phyloP scores from a whole-genome alignment of 2,329 filamentous ascomycete species.

The Aspergillus tanneri region DNA sequence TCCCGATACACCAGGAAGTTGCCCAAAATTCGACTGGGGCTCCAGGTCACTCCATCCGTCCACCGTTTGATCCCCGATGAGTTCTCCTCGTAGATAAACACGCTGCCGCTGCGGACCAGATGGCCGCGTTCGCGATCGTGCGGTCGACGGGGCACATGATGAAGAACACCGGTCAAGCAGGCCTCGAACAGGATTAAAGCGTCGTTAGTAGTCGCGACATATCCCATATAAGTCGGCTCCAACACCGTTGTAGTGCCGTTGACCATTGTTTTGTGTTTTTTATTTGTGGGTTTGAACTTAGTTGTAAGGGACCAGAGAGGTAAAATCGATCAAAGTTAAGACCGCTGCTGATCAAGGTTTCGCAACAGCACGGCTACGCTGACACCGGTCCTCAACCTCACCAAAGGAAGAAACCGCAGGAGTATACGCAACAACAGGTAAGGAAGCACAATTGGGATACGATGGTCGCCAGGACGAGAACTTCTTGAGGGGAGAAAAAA shows the following conservation, averaged over 20 bases:
- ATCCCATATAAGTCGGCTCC: conserved; percentile 65
- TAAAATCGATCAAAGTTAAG: conserved; percentile 24
- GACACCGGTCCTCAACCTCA: neutral
- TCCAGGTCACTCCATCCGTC: conserved; percentile 92
- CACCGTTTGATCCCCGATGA: conserved; percentile 89
- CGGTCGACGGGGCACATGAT: conserved; percentile 77
- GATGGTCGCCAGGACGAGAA: conserved; percentile 3
- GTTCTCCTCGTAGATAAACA: conserved; percentile 91
- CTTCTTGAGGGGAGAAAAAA: conserved; percentile 6
- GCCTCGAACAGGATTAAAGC: conserved; percentile 79
- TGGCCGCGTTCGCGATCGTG: conserved; percentile 77
- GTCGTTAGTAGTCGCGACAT: conserved; percentile 68
- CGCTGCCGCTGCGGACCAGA: conserved; percentile 77
- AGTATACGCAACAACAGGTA: neutral
- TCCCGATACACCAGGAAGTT: conserved; percentile 87
- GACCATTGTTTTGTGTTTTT: conserved; percentile 33
- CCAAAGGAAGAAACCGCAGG: neutral
- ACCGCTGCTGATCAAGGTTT: conserved; percentile 24
- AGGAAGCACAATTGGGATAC: conserved; percentile 2
- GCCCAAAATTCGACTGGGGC: conserved; percentile 78
- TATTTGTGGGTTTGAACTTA: conserved; percentile 20
- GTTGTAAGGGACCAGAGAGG: conserved; percentile 18
- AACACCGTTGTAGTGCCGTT: conserved; percentile 51
- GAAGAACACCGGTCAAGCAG: conserved; percentile 67
- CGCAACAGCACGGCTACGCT: conserved; percentile 7